phyloP scores from a whole-genome alignment of 73 alveolate genomes.

The Paramecium sonneborni region DNA sequence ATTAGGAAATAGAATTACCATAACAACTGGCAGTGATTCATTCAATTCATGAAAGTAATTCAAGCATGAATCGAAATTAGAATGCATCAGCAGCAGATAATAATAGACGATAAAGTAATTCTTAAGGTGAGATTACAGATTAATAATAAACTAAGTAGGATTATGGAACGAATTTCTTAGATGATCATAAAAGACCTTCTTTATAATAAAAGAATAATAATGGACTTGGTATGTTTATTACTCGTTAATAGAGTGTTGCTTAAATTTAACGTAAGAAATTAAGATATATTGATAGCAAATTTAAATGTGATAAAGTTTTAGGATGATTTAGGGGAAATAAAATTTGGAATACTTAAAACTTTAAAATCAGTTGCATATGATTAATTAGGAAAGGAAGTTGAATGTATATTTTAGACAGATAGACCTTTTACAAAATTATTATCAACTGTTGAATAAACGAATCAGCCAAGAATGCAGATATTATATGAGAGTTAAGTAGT shows the following conservation, averaged over 20 bases:
- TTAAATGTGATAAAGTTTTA: background rate
- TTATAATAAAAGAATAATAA: background rate
- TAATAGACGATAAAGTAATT: background rate
- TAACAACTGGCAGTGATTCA: background rate
- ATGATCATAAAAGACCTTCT: background rate
- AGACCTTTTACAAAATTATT: background rate
- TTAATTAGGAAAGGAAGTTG: background rate
- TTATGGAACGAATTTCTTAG: background rate
- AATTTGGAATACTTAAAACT: constrained; percentile 6
- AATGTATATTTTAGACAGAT: background rate
- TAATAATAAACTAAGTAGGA: background rate
- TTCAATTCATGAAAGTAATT: constrained; percentile 6
- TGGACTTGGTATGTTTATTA: background rate
- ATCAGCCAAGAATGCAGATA: background rate
- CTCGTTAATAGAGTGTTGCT: background rate
- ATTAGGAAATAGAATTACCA: background rate
- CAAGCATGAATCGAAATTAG: background rate
- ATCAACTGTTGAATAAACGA: constrained; percentile 14
- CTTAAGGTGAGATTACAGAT: background rate
- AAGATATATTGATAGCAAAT: background rate
- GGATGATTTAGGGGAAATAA: background rate
- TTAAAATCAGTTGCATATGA: background rate
- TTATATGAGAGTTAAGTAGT: background rate
- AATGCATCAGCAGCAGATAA: background rate
- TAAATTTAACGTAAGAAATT: background rate